A percentile compares a stretch with the other conserved stretches of the same genome.
phyloP scores from a whole-genome alignment of 2,329 filamentous ascomycete genomes.

The Cadophora malorum region DNA sequence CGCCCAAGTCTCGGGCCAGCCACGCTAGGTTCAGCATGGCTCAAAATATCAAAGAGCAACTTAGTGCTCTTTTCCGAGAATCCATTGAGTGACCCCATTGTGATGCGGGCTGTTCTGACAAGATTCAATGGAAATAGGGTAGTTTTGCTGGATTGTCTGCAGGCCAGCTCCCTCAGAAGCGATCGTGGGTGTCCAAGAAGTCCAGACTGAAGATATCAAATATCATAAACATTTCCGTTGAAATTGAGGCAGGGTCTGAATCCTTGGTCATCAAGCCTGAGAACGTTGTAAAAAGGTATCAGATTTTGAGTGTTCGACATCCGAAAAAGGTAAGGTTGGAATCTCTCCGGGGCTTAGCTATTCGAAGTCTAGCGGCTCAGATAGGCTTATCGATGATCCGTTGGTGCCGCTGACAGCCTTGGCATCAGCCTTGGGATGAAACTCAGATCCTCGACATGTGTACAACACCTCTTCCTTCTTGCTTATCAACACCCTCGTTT shows the following conservation, averaged over 20 bases:
- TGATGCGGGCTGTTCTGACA: not conserved
- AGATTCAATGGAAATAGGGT: not conserved
- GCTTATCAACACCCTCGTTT: not conserved
- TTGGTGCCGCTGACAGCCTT: conserved; percentile 15
- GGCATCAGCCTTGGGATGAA: conserved; percentile 21
- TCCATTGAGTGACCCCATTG: conserved; percentile 25
- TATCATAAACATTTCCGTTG: conserved; percentile 28
- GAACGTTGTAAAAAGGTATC: not conserved
- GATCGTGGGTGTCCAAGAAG: conserved; percentile 29
- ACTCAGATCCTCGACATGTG: not conserved
- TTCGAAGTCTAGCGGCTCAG: conserved; percentile 3
- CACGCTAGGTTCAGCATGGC: conserved; percentile 28
- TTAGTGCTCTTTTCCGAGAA: conserved; percentile 24
- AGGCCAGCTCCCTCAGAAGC: conserved; percentile 38
- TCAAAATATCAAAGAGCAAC: conserved; percentile 38
- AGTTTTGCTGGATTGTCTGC: conserved; percentile 36
- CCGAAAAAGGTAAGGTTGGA: conserved; percentile 25
- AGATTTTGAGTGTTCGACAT: conserved; percentile 22
- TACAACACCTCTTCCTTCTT: not conserved
- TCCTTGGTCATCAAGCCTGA: not conserved
- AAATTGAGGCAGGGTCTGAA: not conserved
- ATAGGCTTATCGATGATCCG: conserved; percentile 25
- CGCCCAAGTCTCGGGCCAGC: conserved; percentile 40
- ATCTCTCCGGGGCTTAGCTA: conserved; percentile 8
- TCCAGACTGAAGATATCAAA: conserved; percentile 6